phyloP scores from a whole-genome alignment of 2,329 filamentous ascomycete species.

The Botryosphaeria dothidea region DNA sequence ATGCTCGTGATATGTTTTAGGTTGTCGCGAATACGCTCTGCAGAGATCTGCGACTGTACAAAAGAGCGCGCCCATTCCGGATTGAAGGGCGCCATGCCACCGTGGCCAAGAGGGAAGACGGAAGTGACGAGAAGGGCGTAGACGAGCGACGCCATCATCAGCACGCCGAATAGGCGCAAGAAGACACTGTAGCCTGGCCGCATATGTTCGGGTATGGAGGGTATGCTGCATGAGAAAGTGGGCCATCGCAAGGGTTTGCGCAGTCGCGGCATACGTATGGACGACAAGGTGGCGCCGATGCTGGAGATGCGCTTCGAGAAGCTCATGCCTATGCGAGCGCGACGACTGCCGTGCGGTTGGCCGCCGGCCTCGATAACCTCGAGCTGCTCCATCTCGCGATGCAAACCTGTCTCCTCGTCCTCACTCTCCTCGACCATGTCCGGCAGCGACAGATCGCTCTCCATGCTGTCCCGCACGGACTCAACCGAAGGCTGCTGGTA shows the following conservation, averaged over 20 bases:
- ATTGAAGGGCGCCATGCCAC: conserved; percentile 72
- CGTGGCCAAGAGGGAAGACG: conserved; percentile 70
- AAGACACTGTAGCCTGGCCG: conserved; percentile 64
- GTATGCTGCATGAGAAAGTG: conserved; percentile 36
- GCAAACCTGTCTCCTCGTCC: conserved; percentile 59
- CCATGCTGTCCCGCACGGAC: conserved; percentile 67
- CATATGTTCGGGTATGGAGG: conserved; percentile 49
- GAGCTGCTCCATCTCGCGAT: conserved; percentile 80
- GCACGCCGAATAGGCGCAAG: conserved; percentile 71
- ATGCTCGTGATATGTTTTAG: conserved; percentile 77
- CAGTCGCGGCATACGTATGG: conserved; percentile 49
- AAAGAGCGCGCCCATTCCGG: conserved; percentile 78
- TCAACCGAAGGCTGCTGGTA: conserved; percentile 76
- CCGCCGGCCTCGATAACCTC: conserved; percentile 40
- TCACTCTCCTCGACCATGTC: conserved; percentile 53
- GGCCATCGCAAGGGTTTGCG: conserved; percentile 27
- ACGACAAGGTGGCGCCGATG: conserved; percentile 59
- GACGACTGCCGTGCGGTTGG: conserved; percentile 26
- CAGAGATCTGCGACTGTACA: conserved; percentile 72
- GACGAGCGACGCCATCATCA: conserved; percentile 73
- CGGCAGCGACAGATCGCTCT: conserved; percentile 51
- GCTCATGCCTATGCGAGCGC: conserved; percentile 39
- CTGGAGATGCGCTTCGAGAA: conserved; percentile 60
- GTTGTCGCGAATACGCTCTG: conserved; percentile 63
- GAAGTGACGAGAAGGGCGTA: conserved; percentile 87